Base-by-base conservation (phyloP, 768 basidiomycete species). In the Serendipita indica region DNA sequence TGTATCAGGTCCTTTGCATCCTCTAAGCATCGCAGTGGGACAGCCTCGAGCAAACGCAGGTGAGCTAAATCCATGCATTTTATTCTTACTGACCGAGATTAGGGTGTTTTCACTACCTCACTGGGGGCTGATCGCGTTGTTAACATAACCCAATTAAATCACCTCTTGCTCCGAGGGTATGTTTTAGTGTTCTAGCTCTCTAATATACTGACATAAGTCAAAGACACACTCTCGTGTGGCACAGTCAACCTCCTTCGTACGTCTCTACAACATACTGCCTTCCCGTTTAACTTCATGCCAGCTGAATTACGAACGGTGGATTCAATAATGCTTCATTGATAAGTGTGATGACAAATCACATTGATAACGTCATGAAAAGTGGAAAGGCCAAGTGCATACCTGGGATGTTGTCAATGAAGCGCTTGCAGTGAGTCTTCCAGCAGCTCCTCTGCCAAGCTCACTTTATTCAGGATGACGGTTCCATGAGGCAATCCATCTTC, bases 11-110 rank as follows among this genome's bases (percentile, higher is more conserved):
- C 75, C 75, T 63, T 66, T 79, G 60, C 78, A 77, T 0, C 70
- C 77, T 27, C 76, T 69, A 18, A 78, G 77, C 64, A 73, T 77
- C 78, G 77, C 79, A 80, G 74, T 79, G 78, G 77, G 77, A 61
- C 22, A 41, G 76, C 2, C 78, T 76, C 16, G 79, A 81, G 61
- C 77, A 76, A 3, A 64, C 65, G 2, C 76, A 69, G 30, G 76
- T 76, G 7, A n/a, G 41, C 16, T 7, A 43, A 7, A 6, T 6
- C 27, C 6, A 43, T 5, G 7, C 7, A 6, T 43, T 6, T n/a
- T n/a, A n/a, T 6, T 6, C 16, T n/a, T 18, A 43, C 41, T 43
- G 16, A 43, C 7, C 7, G 7, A n/a, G 27, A 6, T 5, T 18
- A 43, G 41, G 41, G 41, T 25, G 27, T 18, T n/a, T 43, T 43